phyloP scores from a whole-genome alignment of 495 filamentous ascomycete species.

The Annulohypoxylon stygium region DNA sequence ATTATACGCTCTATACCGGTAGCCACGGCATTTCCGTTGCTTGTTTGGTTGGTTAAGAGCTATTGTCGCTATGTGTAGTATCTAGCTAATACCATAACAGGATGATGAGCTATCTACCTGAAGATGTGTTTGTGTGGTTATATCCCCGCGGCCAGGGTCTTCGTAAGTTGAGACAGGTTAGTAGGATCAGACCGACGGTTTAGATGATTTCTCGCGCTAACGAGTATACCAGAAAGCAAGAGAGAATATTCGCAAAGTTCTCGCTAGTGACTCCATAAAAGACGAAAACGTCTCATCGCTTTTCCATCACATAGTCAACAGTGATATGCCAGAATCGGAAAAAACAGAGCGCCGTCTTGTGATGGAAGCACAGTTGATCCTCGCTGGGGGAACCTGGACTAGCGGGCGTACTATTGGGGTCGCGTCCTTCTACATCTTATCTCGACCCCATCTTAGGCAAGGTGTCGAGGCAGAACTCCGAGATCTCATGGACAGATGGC shows the following conservation, averaged over 20 bases:
- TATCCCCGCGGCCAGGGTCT: constrained; percentile 11
- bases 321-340: constrained; percentile 14
- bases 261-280: constrained; percentile 2
- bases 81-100: neutral
- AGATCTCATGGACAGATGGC: constrained; percentile 13
- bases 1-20: constrained; percentile 13
- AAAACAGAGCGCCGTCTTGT: constrained; percentile 2
- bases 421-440: constrained; percentile 8
- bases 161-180: constrained; percentile 6
- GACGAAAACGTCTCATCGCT: constrained; percentile 16
- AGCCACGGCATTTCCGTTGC: constrained; percentile 6
- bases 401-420: constrained; percentile 5
- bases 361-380: constrained; percentile 16
- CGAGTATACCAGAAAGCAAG: neutral
- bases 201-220: neutral
- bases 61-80: neutral
- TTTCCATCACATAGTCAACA: constrained; percentile 12
- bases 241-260: constrained; percentile 14
- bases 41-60: neutral
- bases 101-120: constrained; percentile 11
- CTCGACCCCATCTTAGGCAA: neutral
- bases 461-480: constrained; percentile 11
- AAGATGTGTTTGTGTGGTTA: constrained; percentile 2
- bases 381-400: constrained; percentile 12
- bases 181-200: neutral